Percentiles rank a stretch among this genome's conserved stretches.
Conservation (phyloP, 192 early-diverging fungal species). For the Backusella tuberculispora region DNA sequence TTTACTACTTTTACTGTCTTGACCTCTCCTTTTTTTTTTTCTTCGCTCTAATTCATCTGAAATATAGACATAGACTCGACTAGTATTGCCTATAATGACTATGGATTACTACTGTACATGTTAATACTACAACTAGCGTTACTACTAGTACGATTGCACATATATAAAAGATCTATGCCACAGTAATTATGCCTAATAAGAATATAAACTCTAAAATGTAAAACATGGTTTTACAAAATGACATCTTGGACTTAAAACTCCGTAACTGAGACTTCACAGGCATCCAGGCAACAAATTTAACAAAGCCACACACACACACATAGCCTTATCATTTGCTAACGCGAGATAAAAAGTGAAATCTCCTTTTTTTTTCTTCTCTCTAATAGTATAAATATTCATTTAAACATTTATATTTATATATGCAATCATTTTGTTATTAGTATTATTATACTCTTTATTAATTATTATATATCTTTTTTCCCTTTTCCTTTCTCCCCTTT, state of each 20-base stretch:
- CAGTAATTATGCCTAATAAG: too few relatives aligned
- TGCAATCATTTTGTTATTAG: neutral
- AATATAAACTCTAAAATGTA: too few relatives aligned
- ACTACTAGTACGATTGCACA: too few relatives aligned
- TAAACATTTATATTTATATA: neutral
- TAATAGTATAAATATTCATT: neutral
- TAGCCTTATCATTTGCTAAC: neutral
- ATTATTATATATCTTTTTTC: neutral
- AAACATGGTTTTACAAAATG: too few relatives aligned
- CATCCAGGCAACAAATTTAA: constrained; percentile 3
- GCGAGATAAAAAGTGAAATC: neutral
- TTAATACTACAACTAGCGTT: too few relatives aligned
- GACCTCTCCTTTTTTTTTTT: too few relatives aligned
- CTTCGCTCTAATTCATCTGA: too few relatives aligned
- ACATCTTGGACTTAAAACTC: neutral
- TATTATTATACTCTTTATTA: neutral
- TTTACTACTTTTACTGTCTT: too few relatives aligned
- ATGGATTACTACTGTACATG: too few relatives aligned
- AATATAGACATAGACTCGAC: too few relatives aligned
- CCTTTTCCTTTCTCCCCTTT: neutral
- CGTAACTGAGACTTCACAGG: neutral
- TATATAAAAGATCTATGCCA: too few relatives aligned
- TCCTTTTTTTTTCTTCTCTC: neutral
- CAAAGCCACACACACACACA: neutral
- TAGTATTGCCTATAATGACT: too few relatives aligned